Conservation (phyloP, 1,284 basidiomycete species). For the Kalmanozyma brasiliensis region DNA sequence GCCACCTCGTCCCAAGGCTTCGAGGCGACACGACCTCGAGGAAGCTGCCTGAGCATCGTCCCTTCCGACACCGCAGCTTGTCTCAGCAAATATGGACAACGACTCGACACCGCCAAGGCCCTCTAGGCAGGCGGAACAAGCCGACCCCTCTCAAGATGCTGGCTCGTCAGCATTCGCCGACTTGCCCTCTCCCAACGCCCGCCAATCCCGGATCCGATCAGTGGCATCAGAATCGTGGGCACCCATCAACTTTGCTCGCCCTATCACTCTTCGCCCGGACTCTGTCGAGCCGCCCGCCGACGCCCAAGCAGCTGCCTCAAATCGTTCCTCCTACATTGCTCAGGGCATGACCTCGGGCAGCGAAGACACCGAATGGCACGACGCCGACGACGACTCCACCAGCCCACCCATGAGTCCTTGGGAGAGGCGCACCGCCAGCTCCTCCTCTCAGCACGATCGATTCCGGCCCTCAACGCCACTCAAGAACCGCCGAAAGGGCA, state of each 20-base stretch:
- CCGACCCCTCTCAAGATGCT: background rate
- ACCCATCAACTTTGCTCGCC: constrained; percentile 33
- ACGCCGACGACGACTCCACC: too few species aligned
- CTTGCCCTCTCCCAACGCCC: too few species aligned
- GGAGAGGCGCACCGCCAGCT: constrained; percentile 13
- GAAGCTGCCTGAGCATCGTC: too few species aligned
- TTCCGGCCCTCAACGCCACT: constrained; percentile 14
- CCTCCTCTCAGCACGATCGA: constrained; percentile 7
- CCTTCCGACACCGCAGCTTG: too few species aligned
- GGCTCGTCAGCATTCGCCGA: too few species aligned
- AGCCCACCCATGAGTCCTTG: background rate
- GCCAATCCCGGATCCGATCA: constrained; percentile 16
- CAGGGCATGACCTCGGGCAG: constrained; percentile 3
- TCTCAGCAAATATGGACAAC: constrained; percentile 13
- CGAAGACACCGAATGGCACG: constrained; percentile 17
- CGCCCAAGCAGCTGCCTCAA: background rate
- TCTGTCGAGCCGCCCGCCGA: background rate
- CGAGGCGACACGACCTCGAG: too few species aligned
- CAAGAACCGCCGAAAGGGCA: constrained; percentile 26
- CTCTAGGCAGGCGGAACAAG: background rate
- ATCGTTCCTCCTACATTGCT: constrained; percentile 7
- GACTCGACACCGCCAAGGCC: constrained; percentile 7
- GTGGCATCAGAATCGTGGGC: constrained; percentile 10
- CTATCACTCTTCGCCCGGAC: constrained; percentile 4
- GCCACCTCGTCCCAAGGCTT: too few species aligned